phyloP scores from a whole-genome alignment of 441 rosid species.

The Populus hybrid region DNA sequence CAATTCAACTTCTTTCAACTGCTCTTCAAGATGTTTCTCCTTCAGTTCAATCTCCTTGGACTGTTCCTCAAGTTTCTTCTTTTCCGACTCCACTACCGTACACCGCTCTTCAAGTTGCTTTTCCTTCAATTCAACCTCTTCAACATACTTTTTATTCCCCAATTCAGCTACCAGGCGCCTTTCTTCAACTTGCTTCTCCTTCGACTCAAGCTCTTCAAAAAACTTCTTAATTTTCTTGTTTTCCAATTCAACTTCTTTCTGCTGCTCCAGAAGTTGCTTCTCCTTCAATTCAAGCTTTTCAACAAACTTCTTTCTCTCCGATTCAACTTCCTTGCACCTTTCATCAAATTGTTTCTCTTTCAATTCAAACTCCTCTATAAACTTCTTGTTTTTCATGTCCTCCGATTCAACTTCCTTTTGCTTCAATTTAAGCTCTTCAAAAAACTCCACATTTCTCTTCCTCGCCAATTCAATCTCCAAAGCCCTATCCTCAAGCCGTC shows the following conservation, averaged over 20 bases:
- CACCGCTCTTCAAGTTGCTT: too few species aligned
- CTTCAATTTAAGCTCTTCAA: background rate
- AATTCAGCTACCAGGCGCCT: too few species aligned
- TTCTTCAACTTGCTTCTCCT: conserved; percentile 4
- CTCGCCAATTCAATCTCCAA: conserved; percentile 14
- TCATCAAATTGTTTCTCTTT: background rate
- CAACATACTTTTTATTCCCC: too few species aligned
- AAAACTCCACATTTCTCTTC: background rate
- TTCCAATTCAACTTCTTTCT: background rate
- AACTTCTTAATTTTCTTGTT: background rate
- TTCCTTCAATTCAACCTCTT: background rate
- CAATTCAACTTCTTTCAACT: background rate
- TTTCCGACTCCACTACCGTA: too few species aligned
- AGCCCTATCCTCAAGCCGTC: background rate
- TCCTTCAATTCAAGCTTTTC: too few species aligned
- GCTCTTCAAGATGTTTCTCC: background rate
- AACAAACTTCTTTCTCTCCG: background rate
- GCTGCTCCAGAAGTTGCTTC: background rate
- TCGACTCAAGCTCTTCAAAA: background rate
- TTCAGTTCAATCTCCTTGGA: background rate
- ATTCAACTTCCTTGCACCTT: background rate
- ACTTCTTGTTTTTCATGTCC: too few species aligned
- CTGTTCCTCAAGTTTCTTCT: too few species aligned
- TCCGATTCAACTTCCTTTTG: background rate
- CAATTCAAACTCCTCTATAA: background rate